Conservation (phyloP, 2,329 filamentous ascomycete genomes). For the Venturia aucupariae region DNA sequence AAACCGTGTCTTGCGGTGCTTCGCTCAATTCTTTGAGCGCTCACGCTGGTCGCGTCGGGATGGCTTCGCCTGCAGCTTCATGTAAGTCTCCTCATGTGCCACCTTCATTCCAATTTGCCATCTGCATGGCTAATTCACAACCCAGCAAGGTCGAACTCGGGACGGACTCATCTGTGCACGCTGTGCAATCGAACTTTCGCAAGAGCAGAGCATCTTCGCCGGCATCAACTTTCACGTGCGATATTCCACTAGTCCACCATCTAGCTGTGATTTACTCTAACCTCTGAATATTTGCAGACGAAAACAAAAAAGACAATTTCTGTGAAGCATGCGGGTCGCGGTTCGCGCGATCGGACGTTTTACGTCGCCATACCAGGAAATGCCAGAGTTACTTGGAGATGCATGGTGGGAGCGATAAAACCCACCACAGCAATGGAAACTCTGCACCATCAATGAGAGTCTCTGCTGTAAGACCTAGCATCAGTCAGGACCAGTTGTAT, state of each 20-base stretch:
- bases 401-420: not conserved
- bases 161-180: not conserved
- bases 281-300: not conserved
- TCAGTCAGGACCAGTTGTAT: not conserved
- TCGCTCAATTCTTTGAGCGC: not conserved
- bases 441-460: not conserved
- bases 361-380: not conserved
- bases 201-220: not conserved
- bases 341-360: not conserved
- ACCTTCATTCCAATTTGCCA: not conserved
- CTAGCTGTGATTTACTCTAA: not conserved
- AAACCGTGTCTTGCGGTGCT: too few relatives aligned
- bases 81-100: not conserved
- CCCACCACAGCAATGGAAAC: not conserved
- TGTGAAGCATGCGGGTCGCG: not conserved
- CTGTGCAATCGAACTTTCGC: not conserved
- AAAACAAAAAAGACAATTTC: not conserved
- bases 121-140: not conserved
- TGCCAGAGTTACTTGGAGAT: not conserved
- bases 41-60: not conserved
- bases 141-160: not conserved
- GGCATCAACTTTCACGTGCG: constrained; percentile 2
- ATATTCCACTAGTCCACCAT: not conserved
- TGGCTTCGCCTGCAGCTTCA: not conserved
- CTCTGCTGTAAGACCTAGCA: not conserved